Conservation (phyloP, 768 basidiomycete species). For the Lentinula lateritia region DNA sequence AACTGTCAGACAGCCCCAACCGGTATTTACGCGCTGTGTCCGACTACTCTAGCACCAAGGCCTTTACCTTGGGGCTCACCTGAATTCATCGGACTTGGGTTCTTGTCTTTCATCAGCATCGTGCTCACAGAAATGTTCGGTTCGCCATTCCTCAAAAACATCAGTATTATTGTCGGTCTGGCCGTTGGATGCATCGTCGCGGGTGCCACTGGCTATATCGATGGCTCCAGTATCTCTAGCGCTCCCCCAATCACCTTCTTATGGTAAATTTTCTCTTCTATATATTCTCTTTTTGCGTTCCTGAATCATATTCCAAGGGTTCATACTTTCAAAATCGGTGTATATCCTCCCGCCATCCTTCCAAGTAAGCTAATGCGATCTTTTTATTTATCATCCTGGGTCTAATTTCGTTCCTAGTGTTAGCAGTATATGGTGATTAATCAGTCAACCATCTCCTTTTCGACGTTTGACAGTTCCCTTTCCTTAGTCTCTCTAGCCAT, state of each 20-base stretch:
- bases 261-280: constrained; percentile 35
- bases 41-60: constrained; percentile 61
- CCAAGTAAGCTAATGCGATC: constrained; percentile 14
- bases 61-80: constrained; percentile 80
- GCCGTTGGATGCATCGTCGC: constrained; percentile 77
- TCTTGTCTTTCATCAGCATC: constrained; percentile 43
- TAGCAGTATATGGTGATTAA: constrained; percentile 30
- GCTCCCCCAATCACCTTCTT: constrained; percentile 80
- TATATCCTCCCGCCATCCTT: constrained; percentile 66
- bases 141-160: constrained; percentile 79
- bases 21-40: constrained; percentile 70
- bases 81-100: constrained; percentile 82
- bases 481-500: constrained; percentile 60
- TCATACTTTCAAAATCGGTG: constrained; percentile 66
- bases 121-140: constrained; percentile 60
- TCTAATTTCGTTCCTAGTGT: constrained; percentile 12
- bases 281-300: neutral
- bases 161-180: constrained; percentile 71
- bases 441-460: neutral
- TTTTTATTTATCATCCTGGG: no score
- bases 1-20: constrained; percentile 57
- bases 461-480: neutral
- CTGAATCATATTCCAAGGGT: constrained; percentile 39
- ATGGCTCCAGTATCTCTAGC: constrained; percentile 52
- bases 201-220: constrained; percentile 75